Evolutionary conservation across 495 filamentous ascomycete genomes (phyloP).

Genomic region (Cryomyces minteri): DNA sequence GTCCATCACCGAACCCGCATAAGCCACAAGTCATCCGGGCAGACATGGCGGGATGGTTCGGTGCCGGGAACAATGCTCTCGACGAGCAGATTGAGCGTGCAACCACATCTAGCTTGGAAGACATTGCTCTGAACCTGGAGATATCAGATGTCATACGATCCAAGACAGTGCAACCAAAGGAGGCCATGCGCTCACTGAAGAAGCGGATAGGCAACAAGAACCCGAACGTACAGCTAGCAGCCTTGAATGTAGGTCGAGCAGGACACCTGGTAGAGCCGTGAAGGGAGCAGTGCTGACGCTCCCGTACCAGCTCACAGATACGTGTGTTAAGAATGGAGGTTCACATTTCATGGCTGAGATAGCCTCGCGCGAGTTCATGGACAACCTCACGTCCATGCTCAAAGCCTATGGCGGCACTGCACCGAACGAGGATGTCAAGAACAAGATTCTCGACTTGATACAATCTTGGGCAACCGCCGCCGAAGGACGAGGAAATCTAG

Average conservation of each 20-base stretch:
- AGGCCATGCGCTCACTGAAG: conserved; percentile 92
- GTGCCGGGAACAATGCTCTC: conserved; percentile 57
- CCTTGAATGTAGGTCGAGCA: conserved; percentile 50
- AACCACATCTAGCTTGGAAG: conserved; percentile 87
- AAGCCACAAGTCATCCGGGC: no score
- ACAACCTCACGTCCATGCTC: conserved; percentile 78
- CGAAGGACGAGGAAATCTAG: conserved; percentile 65
- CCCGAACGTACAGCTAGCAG: conserved; percentile 85
- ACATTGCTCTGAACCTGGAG: conserved; percentile 91
- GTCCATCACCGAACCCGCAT: no score
- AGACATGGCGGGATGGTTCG: conserved; percentile 80
- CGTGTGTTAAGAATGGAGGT: conserved; percentile 95
- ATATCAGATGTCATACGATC: conserved; percentile 93
- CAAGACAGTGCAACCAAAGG: conserved; percentile 90
- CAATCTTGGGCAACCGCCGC: conserved; percentile 87
- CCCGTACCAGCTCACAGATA: conserved; percentile 59
- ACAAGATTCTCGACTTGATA: conserved; percentile 81
- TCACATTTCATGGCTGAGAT: conserved; percentile 92
- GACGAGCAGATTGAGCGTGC: conserved; percentile 95
- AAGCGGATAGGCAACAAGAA: conserved; percentile 88
- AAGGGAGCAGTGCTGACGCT: not conserved
- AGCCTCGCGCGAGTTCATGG: conserved; percentile 94
- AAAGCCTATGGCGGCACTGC: conserved; percentile 59
- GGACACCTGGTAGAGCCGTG: not conserved
- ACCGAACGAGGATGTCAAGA: conserved; percentile 67